phyloP scores from a whole-genome alignment of 2,329 filamentous ascomycete species.

The Aspergillus sp. region DNA sequence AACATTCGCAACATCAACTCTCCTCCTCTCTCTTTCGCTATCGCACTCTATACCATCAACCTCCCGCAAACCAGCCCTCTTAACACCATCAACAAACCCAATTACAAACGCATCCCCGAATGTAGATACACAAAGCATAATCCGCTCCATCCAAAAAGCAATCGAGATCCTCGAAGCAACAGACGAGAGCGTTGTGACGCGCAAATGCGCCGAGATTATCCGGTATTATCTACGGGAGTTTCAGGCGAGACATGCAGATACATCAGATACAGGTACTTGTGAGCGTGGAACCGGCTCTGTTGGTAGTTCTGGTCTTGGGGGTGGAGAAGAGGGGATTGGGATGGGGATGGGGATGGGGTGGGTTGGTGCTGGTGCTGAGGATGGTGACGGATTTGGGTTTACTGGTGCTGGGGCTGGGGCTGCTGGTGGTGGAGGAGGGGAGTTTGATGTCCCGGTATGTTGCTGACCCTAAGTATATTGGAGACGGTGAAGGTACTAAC shows the following conservation, averaged over 20 bases:
- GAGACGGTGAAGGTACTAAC: no score
- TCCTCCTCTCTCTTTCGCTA: slow-evolving; percentile 37
- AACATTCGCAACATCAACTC: slow-evolving; percentile 40
- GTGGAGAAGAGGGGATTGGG: not conserved
- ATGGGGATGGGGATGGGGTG: not conserved
- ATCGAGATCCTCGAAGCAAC: slow-evolving; percentile 43
- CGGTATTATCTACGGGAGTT: slow-evolving; percentile 34
- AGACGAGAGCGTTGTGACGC: slow-evolving; percentile 43
- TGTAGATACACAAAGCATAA: slow-evolving; percentile 12
- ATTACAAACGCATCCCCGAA: no score
- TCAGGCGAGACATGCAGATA: slow-evolving; percentile 10
- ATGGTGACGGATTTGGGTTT: not conserved
- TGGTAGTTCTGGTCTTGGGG: not conserved
- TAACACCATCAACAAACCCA: no score
- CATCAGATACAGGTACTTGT: no score
- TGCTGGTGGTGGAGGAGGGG: not conserved
- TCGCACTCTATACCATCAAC: slow-evolving; percentile 9
- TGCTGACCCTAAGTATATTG: no score
- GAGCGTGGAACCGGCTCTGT: not conserved
- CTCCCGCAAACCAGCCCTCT: no score
- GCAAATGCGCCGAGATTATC: slow-evolving; percentile 40
- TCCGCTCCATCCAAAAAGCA: slow-evolving; percentile 36
- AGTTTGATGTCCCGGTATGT: slow-evolving; percentile 30
- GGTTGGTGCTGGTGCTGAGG: not conserved
- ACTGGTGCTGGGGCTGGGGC: not conserved